A percentile compares a stretch with the other conserved stretches of the same genome.
Evolutionary conservation across 1,284 basidiomycete genomes (phyloP).

Genomic region (Microbotryum silenes-acaulis): DNA sequence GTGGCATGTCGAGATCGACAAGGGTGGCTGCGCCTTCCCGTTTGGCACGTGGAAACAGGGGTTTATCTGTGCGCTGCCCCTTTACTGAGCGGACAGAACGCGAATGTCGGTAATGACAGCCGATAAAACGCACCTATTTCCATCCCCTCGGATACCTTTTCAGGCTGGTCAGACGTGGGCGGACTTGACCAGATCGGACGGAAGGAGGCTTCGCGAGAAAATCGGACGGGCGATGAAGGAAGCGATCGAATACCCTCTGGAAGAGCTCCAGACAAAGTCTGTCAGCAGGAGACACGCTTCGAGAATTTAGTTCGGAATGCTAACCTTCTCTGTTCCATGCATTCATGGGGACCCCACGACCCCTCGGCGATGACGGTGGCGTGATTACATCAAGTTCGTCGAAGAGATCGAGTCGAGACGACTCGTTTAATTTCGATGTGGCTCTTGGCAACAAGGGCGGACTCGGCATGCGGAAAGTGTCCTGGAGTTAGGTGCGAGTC

Average conservation of each 20-base stretch:
- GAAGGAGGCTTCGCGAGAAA: background rate
- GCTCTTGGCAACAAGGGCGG: background rate
- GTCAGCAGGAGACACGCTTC: too few species aligned
- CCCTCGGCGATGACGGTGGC: background rate
- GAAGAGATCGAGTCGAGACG: background rate
- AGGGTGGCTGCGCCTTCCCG: background rate
- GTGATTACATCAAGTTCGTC: background rate
- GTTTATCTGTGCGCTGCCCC: background rate
- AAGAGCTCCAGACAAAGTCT: too few species aligned
- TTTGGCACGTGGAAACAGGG: background rate
- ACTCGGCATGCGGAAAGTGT: background rate
- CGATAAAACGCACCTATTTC: background rate
- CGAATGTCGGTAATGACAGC: too few species aligned
- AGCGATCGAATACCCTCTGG: background rate
- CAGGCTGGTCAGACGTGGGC: background rate
- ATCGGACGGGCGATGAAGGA: background rate
- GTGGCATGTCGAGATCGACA: background rate
- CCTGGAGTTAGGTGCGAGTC: too few species aligned
- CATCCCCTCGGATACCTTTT: background rate
- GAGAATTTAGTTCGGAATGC: background rate
- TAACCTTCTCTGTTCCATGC: slow-evolving; percentile 6
- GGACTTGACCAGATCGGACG: slow-evolving; percentile 2
- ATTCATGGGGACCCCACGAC: background rate
- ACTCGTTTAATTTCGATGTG: slow-evolving; percentile 1
- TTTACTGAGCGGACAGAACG: too few species aligned